Evolutionary conservation across 1,284 basidiomycete genomes (phyloP), one percentile per base, ranked within the genome.

Genomic region (Neotropicomus parvogracilis): DNA sequence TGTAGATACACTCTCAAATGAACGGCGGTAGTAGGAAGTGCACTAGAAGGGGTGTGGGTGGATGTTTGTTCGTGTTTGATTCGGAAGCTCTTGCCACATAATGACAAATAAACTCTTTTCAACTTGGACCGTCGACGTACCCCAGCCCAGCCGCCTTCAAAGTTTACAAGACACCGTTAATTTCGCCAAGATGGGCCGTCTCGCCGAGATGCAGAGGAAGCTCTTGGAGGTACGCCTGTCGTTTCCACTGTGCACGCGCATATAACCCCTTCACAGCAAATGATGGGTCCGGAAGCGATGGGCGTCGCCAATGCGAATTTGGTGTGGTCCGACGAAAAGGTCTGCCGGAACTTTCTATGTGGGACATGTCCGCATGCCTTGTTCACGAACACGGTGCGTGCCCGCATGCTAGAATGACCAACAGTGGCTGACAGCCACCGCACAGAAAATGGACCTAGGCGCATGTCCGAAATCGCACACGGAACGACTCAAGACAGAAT

Each of bases 201-300:
- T 91, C 37, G 88, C 88, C 43, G 91, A 94, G 70, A 90, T 93
- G 85, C 92, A 95, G 73, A 80, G 91, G 56, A 93, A 92, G 81
- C 85, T 93, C 68, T 73, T 95, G 44, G 91, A 94, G 80, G 88
- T 88, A 61, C 50, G 75, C 67, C 11, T 40, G 36, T 45, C n/a
- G 5, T 27, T 11, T 17, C 9, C 26, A 21, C 28, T 16, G n/a
- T 27, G 17, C 13, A 42, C 38, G 36, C 19, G 40, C 12, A 40
- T 52, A 42, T 53, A 39, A 57, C 42, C 24, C 24, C 21, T 32
- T 44, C 21, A 40, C 63, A 95, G 91, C 93, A 95, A 94, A 95
- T 97, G 92, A 95, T 97, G 93, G 93, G 93, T n/a, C 91, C 92
- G 36, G 95, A 97, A 71, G 92, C 95, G 13, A 95, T 97, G 91